phyloP scores from a whole-genome alignment of 257 asterid genomes.

The Rhazya stricta region DNA sequence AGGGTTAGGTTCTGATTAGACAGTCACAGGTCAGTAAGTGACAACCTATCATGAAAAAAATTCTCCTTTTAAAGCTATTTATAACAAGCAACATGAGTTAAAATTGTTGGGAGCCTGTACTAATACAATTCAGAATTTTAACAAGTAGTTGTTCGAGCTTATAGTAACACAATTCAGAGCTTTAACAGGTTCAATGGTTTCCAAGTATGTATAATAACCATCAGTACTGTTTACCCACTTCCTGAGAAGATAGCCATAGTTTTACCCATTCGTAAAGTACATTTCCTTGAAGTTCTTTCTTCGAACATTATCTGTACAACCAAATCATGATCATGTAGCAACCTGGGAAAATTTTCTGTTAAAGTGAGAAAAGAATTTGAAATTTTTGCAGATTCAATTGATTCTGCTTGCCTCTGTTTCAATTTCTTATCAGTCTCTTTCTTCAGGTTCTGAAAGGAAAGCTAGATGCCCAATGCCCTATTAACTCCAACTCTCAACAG shows the following conservation, averaged over 20 bases:
- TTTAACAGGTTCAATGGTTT: not conserved
- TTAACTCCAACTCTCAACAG: not conserved
- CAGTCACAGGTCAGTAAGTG: not conserved
- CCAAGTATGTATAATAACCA: not conserved
- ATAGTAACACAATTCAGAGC: not conserved
- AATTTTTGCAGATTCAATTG: not conserved
- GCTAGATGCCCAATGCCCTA: not conserved
- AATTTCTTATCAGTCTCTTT: not conserved
- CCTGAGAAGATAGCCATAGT: not conserved
- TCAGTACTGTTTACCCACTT: not conserved
- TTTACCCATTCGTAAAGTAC: not conserved
- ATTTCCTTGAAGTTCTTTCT: not conserved
- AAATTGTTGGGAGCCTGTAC: not conserved
- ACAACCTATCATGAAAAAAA: not conserved
- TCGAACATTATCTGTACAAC: not conserved
- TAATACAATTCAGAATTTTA: not conserved
- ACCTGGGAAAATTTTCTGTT: not conserved
- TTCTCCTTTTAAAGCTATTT: not conserved
- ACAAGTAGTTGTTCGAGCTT: not conserved
- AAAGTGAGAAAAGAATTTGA: too few relatives aligned
- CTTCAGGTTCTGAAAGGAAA: not conserved
- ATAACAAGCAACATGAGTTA: not conserved
- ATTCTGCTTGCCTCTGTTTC: not conserved
- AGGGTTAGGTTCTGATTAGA: not conserved
- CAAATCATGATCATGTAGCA: not conserved